phyloP scores from a whole-genome alignment of 2,329 filamentous ascomycete species.

The Aspergillus ustus region DNA sequence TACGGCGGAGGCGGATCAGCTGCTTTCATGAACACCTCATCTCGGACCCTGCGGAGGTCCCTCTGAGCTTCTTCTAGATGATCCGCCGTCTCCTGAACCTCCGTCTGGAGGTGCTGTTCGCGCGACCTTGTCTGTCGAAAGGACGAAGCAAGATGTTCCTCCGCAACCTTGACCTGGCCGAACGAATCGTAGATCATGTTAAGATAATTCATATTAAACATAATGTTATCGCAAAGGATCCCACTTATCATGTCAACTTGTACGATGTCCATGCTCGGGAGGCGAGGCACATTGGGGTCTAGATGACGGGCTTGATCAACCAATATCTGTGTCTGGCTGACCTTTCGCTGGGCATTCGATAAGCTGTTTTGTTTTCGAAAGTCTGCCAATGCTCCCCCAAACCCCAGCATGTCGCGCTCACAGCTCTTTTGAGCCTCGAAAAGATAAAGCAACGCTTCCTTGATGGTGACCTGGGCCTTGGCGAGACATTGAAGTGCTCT shows the following conservation, averaged over 20 bases:
- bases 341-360: constrained; percentile 8
- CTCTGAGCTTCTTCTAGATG: background rate
- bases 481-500: constrained; percentile 10
- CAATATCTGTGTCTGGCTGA: constrained; percentile 12
- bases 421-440: background rate
- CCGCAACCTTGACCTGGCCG: constrained; percentile 1
- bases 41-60: background rate
- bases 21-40: constrained; percentile 9
- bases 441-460: background rate
- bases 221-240: constrained; percentile 2
- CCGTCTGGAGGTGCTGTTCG: background rate
- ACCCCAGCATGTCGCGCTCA: constrained; percentile 4
- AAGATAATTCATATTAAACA: constrained; percentile 1
- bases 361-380: background rate
- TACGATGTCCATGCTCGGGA: constrained; percentile 7
- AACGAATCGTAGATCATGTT: constrained; percentile 1
- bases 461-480: constrained; percentile 2
- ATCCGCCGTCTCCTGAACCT: background rate
- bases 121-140: background rate
- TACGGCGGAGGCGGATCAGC: constrained; percentile 11
- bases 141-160: background rate
- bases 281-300: background rate
- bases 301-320: background rate
- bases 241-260: constrained; percentile 6
- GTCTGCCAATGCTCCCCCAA: constrained; percentile 3